These are phyloP conservation scores for Talaromyces marneffei DNA, from an alignment of 2,329 filamentous ascomycete species.

Conservation along the genomic window DNA sequence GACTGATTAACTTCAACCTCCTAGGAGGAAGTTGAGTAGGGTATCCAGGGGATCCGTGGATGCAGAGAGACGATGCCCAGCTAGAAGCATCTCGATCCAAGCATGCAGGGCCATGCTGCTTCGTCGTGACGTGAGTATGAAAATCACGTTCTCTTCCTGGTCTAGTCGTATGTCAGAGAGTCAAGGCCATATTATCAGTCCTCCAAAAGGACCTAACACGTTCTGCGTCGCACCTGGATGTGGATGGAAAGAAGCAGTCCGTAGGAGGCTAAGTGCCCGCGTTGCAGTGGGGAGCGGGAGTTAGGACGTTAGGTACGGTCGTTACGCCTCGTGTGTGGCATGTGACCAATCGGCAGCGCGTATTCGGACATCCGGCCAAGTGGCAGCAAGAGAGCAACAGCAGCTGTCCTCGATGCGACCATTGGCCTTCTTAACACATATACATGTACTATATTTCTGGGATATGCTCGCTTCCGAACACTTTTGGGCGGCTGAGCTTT, in stretches of 20 bases:
- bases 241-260: neutral
- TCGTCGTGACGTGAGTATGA: neutral
- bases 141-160: too few species aligned
- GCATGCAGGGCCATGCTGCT: neutral
- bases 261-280: too few species aligned
- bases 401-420: neutral
- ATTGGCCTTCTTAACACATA: neutral
- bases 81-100: neutral
- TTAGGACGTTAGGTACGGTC: neutral
- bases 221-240: neutral
- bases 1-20: neutral
- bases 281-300: neutral
- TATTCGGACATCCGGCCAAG: constrained; percentile 10
- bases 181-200: too few species aligned
- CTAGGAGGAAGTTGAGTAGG: too few species aligned
- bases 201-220: neutral
- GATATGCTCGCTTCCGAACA: neutral
- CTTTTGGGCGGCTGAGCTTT: neutral
- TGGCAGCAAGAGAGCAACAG: constrained; percentile 8
- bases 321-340: neutral
- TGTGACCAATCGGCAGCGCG: constrained; percentile 5
- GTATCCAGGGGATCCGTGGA: neutral
- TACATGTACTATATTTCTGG: neutral
- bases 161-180: too few species aligned
- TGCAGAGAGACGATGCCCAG: neutral